phyloP scores from a whole-genome alignment of 768 basidiomycete species.

The Mycena alexandri region DNA sequence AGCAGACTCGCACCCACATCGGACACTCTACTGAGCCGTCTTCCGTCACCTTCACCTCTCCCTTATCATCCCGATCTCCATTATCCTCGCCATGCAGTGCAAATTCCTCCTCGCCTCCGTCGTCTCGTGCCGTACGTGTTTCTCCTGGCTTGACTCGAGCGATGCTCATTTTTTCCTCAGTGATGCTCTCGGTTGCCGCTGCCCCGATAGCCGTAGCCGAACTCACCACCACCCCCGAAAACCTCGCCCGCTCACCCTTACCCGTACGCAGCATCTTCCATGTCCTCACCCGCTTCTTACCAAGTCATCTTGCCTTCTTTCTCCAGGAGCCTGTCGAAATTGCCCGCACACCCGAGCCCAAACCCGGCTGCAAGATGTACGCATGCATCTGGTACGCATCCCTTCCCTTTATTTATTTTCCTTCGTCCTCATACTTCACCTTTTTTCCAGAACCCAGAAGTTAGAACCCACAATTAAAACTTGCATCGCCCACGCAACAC shows the following conservation, averaged over 20 bases:
- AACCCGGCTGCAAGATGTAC: slow-evolving; percentile 20
- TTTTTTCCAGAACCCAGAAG: too few relatives aligned
- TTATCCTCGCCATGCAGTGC: slow-evolving; percentile 15
- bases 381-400: slow-evolving; percentile 11
- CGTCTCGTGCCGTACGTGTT: slow-evolving; percentile 5
- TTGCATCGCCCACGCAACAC: too few relatives aligned
- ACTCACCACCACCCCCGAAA: neutral
- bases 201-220: neutral
- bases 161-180: neutral
- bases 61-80: neutral
- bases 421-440: too few relatives aligned
- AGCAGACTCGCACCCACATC: slow-evolving; percentile 5
- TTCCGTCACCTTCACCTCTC: too few relatives aligned
- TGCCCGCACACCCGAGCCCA: slow-evolving; percentile 19
- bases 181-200: slow-evolving; percentile 10
- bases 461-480: too few relatives aligned
- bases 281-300: neutral
- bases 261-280: neutral
- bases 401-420: neutral
- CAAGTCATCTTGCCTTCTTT: neutral
- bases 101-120: slow-evolving; percentile 2
- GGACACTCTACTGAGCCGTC: neutral
- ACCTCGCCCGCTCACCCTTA: neutral
- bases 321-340: slow-evolving; percentile 4
- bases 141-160: neutral